These are phyloP conservation scores for Pyricularia sp. DNA, from an alignment of 2,329 filamentous ascomycete species.

Conservation along the genomic window DNA sequence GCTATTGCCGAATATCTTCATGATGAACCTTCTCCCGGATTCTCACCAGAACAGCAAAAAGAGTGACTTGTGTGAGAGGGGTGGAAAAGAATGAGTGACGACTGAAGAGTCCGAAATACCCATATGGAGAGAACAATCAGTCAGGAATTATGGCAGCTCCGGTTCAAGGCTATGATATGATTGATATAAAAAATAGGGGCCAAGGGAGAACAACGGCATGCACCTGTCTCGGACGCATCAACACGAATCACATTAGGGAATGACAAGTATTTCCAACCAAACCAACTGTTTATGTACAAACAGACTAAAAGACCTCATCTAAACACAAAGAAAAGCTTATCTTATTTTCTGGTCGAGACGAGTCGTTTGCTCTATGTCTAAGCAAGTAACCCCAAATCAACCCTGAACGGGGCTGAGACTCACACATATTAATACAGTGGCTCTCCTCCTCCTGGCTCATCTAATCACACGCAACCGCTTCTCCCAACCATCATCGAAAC, in stretches of 20 bases:
- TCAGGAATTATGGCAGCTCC: neutral
- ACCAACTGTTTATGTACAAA: slow-evolving; percentile 1
- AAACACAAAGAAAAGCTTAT: slow-evolving; percentile 1
- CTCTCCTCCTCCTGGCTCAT: slow-evolving; percentile 6
- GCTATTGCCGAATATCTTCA: neutral
- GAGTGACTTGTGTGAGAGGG: neutral
- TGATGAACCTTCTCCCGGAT: neutral
- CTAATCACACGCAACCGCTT: slow-evolving; percentile 1
- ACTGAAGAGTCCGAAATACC: neutral
- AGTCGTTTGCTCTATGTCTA: slow-evolving; percentile 23
- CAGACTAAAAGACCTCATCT: neutral
- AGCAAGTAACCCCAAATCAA: slow-evolving; percentile 21
- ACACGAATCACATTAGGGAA: neutral
- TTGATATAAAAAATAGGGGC: neutral
- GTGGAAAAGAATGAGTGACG: neutral
- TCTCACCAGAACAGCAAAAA: neutral
- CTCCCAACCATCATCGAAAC: slow-evolving; percentile 3
- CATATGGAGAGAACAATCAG: neutral
- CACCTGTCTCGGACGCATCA: neutral
- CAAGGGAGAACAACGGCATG: neutral
- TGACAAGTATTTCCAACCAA: neutral
- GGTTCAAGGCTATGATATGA: neutral
- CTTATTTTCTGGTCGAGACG: slow-evolving; percentile 6
- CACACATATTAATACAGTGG: slow-evolving; percentile 21
- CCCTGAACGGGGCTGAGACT: slow-evolving; percentile 27